Evolutionary conservation across 495 filamentous ascomycete species (phyloP), one percentile per base, ranked within the genome.

Genomic region (Lasiosphaeriaceae sp.): DNA sequence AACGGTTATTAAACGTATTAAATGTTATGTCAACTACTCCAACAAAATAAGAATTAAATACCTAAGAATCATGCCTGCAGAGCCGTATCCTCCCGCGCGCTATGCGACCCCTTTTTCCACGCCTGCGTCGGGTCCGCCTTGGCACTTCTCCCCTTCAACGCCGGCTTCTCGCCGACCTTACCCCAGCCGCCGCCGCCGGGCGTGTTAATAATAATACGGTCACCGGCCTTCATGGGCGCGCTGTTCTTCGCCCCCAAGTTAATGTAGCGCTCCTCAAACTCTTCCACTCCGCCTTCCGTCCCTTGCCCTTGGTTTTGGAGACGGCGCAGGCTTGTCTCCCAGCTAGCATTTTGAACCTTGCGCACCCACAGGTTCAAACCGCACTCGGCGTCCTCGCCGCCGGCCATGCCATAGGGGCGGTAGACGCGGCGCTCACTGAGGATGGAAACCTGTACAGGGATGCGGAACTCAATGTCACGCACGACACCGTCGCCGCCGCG

Each of bases 181-280:
- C 88, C 88, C 86, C 87, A 91, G 1, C 85, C 88, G 41, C 88
- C 88, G 19, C 87, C 87, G 37, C 87, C 87, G 3, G 86, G 86
- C 9, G 86, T 89, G 48, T 71, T 73, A 17, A 87, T 55, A 54
- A 96, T 86, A 59, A 98, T 90, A 9, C 92, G 80, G 69, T 98
- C 94, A 21, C 94, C 93, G 0, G 83, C 77, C 62, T 86, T 77
- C 84, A 97, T 95, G 11, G 81, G 78, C 22, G 93, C 92, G 16
- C 90, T 96, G 68, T 97, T 97, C 80, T 98, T 98, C 9, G 86
- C 92, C 0, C 93, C 94, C 46, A 97, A 70, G 66, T 92, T 96
- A 59, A 97, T 89, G 26, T 74, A 75, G 43, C 89, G 75, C 64
- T 87, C 83, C 61, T 87, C 86, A 48, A 71, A 79, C 19, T 68